These are phyloP conservation scores for Fusarium sp. DNA, from an alignment of 2,329 filamentous ascomycete genomes.

Conservation along the genomic window DNA sequence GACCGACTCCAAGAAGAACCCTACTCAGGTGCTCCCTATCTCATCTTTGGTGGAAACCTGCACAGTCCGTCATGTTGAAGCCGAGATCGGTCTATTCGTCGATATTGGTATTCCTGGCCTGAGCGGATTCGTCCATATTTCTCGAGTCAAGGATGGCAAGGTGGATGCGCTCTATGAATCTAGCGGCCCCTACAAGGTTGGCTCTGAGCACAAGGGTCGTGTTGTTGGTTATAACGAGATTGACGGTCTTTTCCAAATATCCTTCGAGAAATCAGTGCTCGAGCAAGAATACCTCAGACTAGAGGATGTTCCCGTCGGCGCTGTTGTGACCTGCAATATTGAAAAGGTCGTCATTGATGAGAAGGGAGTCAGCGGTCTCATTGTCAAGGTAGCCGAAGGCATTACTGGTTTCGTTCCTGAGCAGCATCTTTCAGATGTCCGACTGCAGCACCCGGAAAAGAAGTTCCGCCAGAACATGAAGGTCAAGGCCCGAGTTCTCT, in stretches of 20 bases:
- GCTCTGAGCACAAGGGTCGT: conserved; percentile 82
- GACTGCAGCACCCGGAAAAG: conserved; percentile 92
- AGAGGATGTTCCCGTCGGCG: conserved; percentile 87
- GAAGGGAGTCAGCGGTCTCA: conserved; percentile 82
- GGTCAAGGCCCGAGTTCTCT: conserved; percentile 88
- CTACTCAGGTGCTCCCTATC: conserved; percentile 72
- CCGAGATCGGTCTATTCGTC: conserved; percentile 84
- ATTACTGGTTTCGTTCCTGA: conserved; percentile 91
- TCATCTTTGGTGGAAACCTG: conserved; percentile 84
- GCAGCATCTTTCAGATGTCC: conserved; percentile 88
- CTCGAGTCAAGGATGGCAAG: conserved; percentile 89
- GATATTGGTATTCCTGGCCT: conserved; percentile 74
- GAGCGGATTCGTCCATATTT: conserved; percentile 94
- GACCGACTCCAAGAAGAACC: conserved; percentile 59
- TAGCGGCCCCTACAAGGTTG: conserved; percentile 82
- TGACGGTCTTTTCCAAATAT: conserved; percentile 87
- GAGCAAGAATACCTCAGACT: conserved; percentile 92
- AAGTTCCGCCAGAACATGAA: conserved; percentile 91
- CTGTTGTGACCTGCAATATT: conserved; percentile 83
- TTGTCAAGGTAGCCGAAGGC: conserved; percentile 86
- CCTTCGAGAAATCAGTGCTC: conserved; percentile 83
- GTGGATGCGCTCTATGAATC: conserved; percentile 84
- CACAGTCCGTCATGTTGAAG: conserved; percentile 83
- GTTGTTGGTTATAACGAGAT: conserved; percentile 88
- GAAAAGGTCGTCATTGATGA: conserved; percentile 86